These are phyloP conservation scores for Rhodotorula sphaerocarpa DNA, from an alignment of 768 basidiomycete genomes.

Conservation along the genomic window DNA sequence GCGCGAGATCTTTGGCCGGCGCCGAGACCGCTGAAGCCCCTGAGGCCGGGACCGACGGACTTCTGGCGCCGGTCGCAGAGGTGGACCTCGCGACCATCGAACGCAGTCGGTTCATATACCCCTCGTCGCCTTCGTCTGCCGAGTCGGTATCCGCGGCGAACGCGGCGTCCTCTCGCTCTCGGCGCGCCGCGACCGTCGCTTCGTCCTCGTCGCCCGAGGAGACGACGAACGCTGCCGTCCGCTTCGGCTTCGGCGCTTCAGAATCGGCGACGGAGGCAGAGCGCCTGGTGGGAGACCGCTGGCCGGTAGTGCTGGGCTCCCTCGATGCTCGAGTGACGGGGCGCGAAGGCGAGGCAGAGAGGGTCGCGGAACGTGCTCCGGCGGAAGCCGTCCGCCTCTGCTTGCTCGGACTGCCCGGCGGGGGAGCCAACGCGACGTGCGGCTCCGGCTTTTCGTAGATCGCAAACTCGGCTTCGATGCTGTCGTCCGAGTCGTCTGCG, in stretches of 20 bases:
- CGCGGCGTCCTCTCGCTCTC: neutral
- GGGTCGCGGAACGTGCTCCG: neutral
- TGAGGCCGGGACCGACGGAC: neutral
- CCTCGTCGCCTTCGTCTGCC: neutral
- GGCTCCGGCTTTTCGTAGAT: neutral
- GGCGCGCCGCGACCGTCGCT: neutral
- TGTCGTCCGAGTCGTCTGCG: constrained; percentile 4
- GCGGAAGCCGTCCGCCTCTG: fast-evolving
- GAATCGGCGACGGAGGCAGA: too few relatives aligned
- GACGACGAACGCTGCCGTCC: neutral
- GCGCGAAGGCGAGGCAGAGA: neutral
- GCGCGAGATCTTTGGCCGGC: too few relatives aligned
- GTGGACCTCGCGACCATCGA: neutral
- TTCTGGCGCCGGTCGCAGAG: neutral
- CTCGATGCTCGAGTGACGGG: neutral
- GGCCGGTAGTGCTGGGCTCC: neutral
- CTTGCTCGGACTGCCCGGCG: neutral
- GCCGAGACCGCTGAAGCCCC: neutral
- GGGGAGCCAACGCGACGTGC: neutral
- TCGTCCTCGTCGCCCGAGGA: neutral
- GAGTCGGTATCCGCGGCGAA: constrained; percentile 5
- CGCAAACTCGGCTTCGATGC: neutral
- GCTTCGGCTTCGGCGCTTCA: neutral
- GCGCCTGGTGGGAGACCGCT: neutral
- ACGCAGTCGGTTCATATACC: too few relatives aligned